Conservation (phyloP, 2,329 filamentous ascomycete species). For the Aspergillus candidus region DNA sequence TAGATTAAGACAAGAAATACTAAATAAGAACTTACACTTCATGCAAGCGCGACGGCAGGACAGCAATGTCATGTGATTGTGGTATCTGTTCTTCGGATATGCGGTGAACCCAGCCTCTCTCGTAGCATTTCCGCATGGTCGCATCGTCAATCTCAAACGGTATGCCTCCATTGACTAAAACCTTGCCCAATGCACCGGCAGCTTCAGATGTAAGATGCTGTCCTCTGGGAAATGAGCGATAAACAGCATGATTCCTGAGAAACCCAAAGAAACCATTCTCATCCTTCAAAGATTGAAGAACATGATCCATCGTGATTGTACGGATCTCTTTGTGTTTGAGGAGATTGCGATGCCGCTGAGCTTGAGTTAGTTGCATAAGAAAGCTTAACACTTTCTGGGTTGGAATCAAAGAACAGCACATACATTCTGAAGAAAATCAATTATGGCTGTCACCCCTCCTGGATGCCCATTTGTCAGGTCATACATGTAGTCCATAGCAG, state of each 20-base stretch:
- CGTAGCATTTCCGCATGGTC: constrained; percentile 5
- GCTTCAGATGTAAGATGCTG: constrained; percentile 2
- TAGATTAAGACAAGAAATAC: constrained; percentile 7
- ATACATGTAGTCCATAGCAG: constrained; percentile 6
- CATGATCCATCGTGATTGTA: constrained; percentile 6
- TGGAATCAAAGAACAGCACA: constrained; percentile 1
- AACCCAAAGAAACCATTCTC: neutral
- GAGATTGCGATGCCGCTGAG: neutral
- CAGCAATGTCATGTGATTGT: constrained; percentile 3
- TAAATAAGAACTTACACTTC: constrained; percentile 8
- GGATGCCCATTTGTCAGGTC: constrained; percentile 8
- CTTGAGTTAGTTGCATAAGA: constrained; percentile 5
- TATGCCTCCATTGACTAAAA: constrained; percentile 3
- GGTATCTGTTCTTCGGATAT: neutral
- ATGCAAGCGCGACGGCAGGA: constrained; percentile 11
- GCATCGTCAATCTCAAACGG: constrained; percentile 1
- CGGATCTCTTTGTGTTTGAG: constrained; percentile 1
- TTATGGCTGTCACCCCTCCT: constrained; percentile 5
- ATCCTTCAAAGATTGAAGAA: constrained; percentile 5
- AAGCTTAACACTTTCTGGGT: constrained; percentile 3
- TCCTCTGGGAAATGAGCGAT: constrained; percentile 4
- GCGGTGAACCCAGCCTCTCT: constrained; percentile 8
- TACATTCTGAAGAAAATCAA: constrained; percentile 3
- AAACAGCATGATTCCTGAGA: constrained; percentile 1
- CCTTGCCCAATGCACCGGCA: neutral